Base-by-base conservation (phyloP, 2,329 filamentous ascomycete species). In the Tolypocladium ophioglossoides region DNA sequence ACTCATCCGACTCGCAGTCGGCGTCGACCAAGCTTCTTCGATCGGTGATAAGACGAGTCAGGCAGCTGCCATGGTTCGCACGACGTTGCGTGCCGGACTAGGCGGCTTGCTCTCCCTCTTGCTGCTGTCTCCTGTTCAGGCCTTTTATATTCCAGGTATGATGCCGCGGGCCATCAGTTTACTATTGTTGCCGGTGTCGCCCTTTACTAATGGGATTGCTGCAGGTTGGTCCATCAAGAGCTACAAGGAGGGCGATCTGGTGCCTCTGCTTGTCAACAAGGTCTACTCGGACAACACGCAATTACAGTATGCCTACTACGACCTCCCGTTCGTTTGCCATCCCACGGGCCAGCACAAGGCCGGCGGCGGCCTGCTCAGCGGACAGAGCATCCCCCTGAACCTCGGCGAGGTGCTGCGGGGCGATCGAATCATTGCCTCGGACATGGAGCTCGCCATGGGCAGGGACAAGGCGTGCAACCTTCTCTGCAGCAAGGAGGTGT, bases 231-330 rank as follows among this genome's bases (percentile, higher is more conserved):
- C 90, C 7, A 84, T 91, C 65, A 87, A 85, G 66, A 89, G 83
- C 64, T 95, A 95, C 68, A 78, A 78, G 60, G 82, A 91, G 59
- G 80, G 83, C 67, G 87, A 95, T 62, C 76, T 83, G 12, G 86
- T 95, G 40, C 89, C 90, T 1, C 77, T 96, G n/a, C 83, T 92
- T 54, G 87, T 94, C 59, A 95, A 95, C 74, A 95, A 95, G 70
- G 85, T 91, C 63, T 95, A 91, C 70, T 95, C 89, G 54, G 90
- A 95, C 71, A 85, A 88, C 63, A 94, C 88, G 9, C 86, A 94
- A 68, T 75, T 95, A n/a, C 89, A 95, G 69, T 95, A 91, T 80
- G 89, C 89, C 61, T 95, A 92, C 74, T 88, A 86, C 68, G 87
- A 94, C 62, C 83, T 95, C 1, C 89, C 90, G 9, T 95, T 95